phyloP scores from a whole-genome alignment of 495 filamentous ascomycete genomes.

The Oleoguttula mirabilis region DNA sequence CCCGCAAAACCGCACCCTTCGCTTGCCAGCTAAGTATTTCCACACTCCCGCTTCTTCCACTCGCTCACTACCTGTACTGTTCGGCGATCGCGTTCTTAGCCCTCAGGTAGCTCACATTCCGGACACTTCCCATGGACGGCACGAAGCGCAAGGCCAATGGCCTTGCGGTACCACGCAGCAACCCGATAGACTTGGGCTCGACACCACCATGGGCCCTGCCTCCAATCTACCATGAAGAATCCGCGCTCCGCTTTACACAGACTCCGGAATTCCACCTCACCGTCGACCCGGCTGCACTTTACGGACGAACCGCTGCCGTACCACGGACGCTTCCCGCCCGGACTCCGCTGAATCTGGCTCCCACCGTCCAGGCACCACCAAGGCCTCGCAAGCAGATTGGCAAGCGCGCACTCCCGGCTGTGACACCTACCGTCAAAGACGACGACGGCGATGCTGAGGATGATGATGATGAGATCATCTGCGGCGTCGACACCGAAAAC shows the following conservation, averaged over 20 bases:
- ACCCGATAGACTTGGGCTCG: slow-evolving; percentile 1
- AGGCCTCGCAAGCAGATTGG: no score
- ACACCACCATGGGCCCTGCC: neutral
- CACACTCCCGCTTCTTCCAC: no score
- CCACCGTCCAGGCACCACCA: no score
- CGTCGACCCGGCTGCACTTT: no score
- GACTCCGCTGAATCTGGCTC: no score
- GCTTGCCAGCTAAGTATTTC: no score
- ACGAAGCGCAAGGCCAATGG: slow-evolving; percentile 1
- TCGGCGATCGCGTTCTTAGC: no score
- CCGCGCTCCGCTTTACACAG: slow-evolving; percentile 6
- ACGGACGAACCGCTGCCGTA: neutral
- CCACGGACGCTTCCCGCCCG: neutral
- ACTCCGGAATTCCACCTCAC: no score
- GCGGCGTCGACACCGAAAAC: neutral
- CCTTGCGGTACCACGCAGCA: neutral
- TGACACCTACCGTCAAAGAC: neutral
- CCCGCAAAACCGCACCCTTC: no score
- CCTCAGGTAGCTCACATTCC: no score
- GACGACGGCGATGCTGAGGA: no score
- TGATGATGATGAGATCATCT: neutral
- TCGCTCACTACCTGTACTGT: no score
- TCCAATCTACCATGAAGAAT: slow-evolving; percentile 2
- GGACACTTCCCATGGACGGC: slow-evolving; percentile 5
- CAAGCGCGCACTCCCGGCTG: neutral